A percentile compares a stretch with the other conserved stretches of the same genome.
Evolutionary conservation across 495 filamentous ascomycete species (phyloP).

Genomic region (Xylaria nigripes): DNA sequence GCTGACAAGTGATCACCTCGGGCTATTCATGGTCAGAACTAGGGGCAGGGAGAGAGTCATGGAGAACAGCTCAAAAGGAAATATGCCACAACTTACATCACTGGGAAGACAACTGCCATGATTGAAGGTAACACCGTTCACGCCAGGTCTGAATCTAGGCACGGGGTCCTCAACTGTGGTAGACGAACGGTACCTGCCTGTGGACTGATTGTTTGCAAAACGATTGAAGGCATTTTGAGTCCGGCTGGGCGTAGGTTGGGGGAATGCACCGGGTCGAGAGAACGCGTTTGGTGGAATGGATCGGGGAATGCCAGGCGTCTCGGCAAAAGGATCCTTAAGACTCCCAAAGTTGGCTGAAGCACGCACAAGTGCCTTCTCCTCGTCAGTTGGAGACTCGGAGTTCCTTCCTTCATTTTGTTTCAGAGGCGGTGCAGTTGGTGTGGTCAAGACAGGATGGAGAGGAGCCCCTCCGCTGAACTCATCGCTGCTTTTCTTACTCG

Average conservation of each 20-base stretch:
- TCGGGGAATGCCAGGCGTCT: constrained; percentile 4
- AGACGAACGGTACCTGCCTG: constrained; percentile 1
- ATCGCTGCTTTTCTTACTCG: background rate
- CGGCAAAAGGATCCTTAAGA: constrained; percentile 10
- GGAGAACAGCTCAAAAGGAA: background rate
- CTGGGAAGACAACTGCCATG: background rate
- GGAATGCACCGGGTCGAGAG: background rate
- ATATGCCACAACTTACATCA: background rate
- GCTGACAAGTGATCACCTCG: constrained; percentile 1
- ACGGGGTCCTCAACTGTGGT: background rate
- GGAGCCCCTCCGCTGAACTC: constrained; percentile 3
- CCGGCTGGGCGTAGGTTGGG: constrained; percentile 7
- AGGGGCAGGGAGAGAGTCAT: background rate
- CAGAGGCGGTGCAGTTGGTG: background rate
- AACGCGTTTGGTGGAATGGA: constrained; percentile 3
- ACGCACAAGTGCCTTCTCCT: constrained; percentile 10
- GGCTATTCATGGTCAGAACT: background rate
- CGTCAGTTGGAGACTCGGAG: constrained; percentile 2
- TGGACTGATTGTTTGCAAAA: constrained; percentile 1
- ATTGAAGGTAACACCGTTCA: background rate
- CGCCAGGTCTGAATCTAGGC: constrained; percentile 1
- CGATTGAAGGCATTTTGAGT: background rate
- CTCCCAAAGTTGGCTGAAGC: constrained; percentile 10
- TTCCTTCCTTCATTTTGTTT: background rate
- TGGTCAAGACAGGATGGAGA: background rate